A percentile compares a stretch with the other conserved stretches of the same genome.
Conservation (phyloP, 176 grass and related monocot genomes). For the Carex myosuroides region DNA sequence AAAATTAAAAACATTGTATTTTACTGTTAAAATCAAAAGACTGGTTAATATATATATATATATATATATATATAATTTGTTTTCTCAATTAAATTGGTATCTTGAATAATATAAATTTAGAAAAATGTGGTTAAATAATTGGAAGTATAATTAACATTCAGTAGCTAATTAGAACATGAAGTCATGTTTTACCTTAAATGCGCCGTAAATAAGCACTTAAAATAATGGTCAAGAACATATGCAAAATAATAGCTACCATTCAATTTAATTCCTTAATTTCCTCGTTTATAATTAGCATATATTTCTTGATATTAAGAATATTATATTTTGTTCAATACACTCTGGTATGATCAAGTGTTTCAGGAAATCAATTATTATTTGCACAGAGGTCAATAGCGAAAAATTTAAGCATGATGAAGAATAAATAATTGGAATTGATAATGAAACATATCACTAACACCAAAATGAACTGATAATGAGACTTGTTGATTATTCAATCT, state of each 20-base stretch:
- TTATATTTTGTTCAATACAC: neutral
- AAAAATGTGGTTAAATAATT: neutral
- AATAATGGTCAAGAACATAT: neutral
- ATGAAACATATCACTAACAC: neutral
- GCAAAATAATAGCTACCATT: neutral
- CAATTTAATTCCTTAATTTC: neutral
- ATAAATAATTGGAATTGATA: neutral
- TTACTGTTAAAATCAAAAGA: neutral
- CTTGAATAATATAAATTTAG: neutral
- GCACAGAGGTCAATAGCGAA: neutral
- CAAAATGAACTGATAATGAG: neutral
- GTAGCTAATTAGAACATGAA: neutral
- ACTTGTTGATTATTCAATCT: neutral
- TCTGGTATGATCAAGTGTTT: neutral
- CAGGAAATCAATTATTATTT: neutral
- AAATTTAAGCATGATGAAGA: neutral
- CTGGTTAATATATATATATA: neutral
- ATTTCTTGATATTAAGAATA: neutral
- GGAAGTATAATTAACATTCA: neutral
- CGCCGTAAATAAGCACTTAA: neutral
- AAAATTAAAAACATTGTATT: neutral
- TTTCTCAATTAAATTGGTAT: neutral
- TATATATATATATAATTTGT: neutral
- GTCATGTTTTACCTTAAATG: neutral
- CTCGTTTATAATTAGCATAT: neutral